These are phyloP conservation scores for Saccharomycopsis sp. DNA, from an alignment of 805 yeast genomes.

Conservation along the genomic window DNA sequence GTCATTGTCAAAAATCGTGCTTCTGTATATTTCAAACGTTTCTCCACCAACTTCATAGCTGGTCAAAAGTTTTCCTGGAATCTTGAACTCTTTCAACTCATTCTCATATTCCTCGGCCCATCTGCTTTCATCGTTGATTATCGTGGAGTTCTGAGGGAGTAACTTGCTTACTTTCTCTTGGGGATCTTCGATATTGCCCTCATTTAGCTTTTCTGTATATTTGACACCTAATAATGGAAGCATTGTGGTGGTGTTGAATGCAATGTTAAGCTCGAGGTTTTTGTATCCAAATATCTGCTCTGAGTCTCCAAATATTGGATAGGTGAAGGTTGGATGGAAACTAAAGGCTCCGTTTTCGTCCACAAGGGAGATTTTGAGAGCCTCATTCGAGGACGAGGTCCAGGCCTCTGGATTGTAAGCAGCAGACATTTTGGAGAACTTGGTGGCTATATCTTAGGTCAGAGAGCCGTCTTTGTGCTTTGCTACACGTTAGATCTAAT, in stretches of 20 bases:
- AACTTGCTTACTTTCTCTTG: slow-evolving; percentile 45
- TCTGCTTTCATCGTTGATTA: slow-evolving; percentile 53
- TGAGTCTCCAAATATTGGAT: slow-evolving; percentile 88
- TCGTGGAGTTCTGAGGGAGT: slow-evolving; percentile 51
- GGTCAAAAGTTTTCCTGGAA: slow-evolving; percentile 34
- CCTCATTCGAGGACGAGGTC: slow-evolving; percentile 70
- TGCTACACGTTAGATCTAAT: background rate
- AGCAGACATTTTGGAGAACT: slow-evolving; percentile 5
- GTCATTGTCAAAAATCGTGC: slow-evolving; percentile 31
- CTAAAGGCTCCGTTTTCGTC: slow-evolving; percentile 52
- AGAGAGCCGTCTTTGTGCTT: too few species aligned
- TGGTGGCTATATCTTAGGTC: too few species aligned
- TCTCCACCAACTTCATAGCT: slow-evolving; percentile 33
- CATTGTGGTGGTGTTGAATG: slow-evolving; percentile 70
- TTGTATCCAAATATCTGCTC: slow-evolving; percentile 85
- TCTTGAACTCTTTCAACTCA: slow-evolving; percentile 38
- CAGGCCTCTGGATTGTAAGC: slow-evolving; percentile 53
- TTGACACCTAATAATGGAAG: slow-evolving; percentile 63
- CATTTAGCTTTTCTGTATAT: slow-evolving; percentile 44
- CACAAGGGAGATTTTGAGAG: slow-evolving; percentile 52
- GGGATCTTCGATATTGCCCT: slow-evolving; percentile 54
- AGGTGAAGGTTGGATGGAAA: slow-evolving; percentile 78
- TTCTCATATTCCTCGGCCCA: slow-evolving; percentile 56
- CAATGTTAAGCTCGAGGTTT: slow-evolving; percentile 55
- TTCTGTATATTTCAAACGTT: slow-evolving; percentile 45